Evolutionary conservation across 371 early-diverging fungal genomes (phyloP), one percentile per base, ranked within the genome.

Genomic region (Ordospora colligata): DNA sequence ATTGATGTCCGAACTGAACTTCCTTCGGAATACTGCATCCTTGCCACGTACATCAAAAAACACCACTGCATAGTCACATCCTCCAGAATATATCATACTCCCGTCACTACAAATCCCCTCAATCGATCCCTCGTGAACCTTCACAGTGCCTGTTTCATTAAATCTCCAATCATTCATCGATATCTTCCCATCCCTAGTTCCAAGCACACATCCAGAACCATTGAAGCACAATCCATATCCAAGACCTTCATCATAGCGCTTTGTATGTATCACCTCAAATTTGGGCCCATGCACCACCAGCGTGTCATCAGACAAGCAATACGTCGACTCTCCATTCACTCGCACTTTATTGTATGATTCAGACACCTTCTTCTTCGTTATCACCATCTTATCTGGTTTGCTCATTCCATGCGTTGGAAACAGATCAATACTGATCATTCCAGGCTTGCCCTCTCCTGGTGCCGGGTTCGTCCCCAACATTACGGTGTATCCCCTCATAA

Each of bases 1-100:
- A 72, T 85, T 85, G 12, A 83, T 74, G 8, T 85, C 83, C 23
- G 21, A 49, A 1, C 45, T 43, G 32, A 49, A 44, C 46, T 54
- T 27, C 22, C 44, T 47, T 6, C 37, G 25, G 32, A 46, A 63
- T 8, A 77, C 37, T 27, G 14, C 1, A 1, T 67, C 47, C 27
- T 53, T 45, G 40, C 51, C 23, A 50, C 76, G 51, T 14, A 83
- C 40, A 47, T 85, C 83, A 17, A 64, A 58, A 9, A 80, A 53
- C 23, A 43, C 64, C 8, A 80, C 40, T 2, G 62, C 40, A 14
- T 65, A 22, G 67, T 82, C 82, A 17, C 49, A 46, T 42, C 68
- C 65, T 14, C 63, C 75, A 43, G 77, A 68, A 64, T 42, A 79
- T 32, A 82, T 22, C 27, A 64, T 23, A 44, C 45, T 37, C 19